Evolutionary conservation across 2,329 filamentous ascomycete genomes (phyloP).

Genomic region (Fusarium hainanense): DNA sequence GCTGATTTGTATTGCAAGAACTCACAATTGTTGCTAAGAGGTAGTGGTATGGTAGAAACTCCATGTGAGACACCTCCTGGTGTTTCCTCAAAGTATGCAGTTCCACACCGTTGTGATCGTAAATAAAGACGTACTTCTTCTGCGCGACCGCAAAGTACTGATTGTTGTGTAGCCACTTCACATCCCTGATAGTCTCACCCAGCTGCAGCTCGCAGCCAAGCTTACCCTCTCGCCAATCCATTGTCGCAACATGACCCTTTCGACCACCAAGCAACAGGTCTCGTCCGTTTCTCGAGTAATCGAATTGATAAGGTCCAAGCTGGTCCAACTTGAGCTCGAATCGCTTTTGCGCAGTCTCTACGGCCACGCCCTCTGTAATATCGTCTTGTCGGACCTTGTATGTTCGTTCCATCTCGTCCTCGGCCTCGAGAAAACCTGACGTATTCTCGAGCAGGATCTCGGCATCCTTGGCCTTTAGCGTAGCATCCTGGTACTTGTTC

Average conservation of each 20-base stretch:
- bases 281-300: conserved; percentile 90
- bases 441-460: conserved; percentile 93
- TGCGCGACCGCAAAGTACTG: conserved; percentile 95
- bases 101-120: conserved; percentile 90
- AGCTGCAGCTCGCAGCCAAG: conserved; percentile 92
- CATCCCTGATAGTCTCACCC: conserved; percentile 88
- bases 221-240: conserved; percentile 95
- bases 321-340: conserved; percentile 88
- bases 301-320: conserved; percentile 86
- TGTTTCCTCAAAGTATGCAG: conserved; percentile 92
- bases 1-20: conserved; percentile 28
- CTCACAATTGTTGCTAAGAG: conserved; percentile 85
- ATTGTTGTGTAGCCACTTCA: conserved; percentile 93
- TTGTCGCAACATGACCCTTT: conserved; percentile 94
- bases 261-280: conserved; percentile 86
- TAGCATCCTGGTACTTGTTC: conserved; percentile 81
- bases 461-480: conserved; percentile 89
- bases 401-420: conserved; percentile 88
- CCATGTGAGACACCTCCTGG: conserved; percentile 90
- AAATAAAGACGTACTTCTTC: conserved; percentile 97
- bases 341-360: conserved; percentile 90
- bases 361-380: conserved; percentile 76
- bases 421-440: conserved; percentile 86
- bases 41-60: conserved; percentile 97
- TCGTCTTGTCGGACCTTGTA: conserved; percentile 94